Base-by-base conservation (phyloP, 2,329 filamentous ascomycete species). In the Shiraia bambusicola region DNA sequence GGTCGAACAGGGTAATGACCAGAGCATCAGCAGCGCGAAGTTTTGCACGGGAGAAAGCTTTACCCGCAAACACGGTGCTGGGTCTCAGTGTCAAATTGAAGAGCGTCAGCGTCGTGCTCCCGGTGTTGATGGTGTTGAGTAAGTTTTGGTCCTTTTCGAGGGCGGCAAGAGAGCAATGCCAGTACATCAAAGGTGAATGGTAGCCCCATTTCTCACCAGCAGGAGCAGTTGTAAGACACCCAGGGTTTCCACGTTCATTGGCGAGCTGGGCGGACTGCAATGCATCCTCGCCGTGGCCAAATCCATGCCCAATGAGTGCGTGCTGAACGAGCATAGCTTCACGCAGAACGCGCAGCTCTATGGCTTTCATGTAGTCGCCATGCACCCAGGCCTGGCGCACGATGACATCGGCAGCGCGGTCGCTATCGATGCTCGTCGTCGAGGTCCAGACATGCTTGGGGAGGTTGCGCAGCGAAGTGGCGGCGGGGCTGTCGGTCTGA, bases 351-450 rank as follows among this genome's bases (percentile, higher is more conserved):
- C 82, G 73, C 37, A 76, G 75, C 35, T 87, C 75, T 26, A 92
- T 74, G 9, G 86, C 87, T 57, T 83, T 77, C 83, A 91, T 91
- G 61, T 90, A 90, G 63, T 80, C 84, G 49, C 86, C 86, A 59
- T 91, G 86, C 12, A 92, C 78, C 87, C 87, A 92, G 41, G 88
- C 79, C 42, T 87, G 87, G 52, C 86, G 84, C 81, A 92, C 86
- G 41, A 87, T 81, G n/a, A 92, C 82, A 63, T 92, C 86, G 31
- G 74, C 72, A 17, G 70, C 61, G 4, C 69, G 67, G 39, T 73
- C 72, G 34, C 79, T 78, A 26, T 78, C 70, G 39, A 87, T 72
- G 19, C 83, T 80, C 45, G 82, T 80, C 5, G 84, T 85, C 27
- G 84, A 84, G 17, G 87, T 90, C 87, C 87, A 92, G 53, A 87